Base-by-base conservation (phyloP, 176 grass and related monocot genomes). In the Paspalum notatum region DNA sequence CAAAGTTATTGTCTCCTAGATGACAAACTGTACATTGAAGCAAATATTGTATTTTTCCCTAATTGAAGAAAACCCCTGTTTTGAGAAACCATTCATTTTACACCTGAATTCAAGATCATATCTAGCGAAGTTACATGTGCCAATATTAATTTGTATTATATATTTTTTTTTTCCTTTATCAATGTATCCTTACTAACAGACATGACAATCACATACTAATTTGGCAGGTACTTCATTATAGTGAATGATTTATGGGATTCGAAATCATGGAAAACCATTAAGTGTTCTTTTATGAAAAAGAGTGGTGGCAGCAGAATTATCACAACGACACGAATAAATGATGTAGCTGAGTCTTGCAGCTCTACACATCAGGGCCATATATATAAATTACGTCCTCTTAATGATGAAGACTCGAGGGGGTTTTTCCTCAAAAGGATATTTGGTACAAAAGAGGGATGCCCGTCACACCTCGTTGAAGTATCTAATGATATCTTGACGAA, bases 211-310 rank as follows among this genome's bases (percentile, higher is more conserved):
- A 32, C 32, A 32, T 32, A 32, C 32, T 32, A 32, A 32, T 32
- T 32, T 32, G 1, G 17, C 32, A 32, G 32, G 32, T 32, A 32
- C 32, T 2, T 32, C 32, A 32, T 32, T 32, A 3, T 32, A 32
- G 21, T 74, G 12, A 49, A 74, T 40, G 71, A 74, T 56, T 8
- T 74, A 12, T 74, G 71, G 71, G 10, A 14, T 12, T 20, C 27
- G 8, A 3, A 9, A 41, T 9, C 9, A 21, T 74, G 71, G 50
- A 3, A 57, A 41, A 40, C 9, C 8, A 74, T 57, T 0, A 32
- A 2, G 27, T 14, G 25, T 0, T 32, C 32, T 39, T 64, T 5
- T 11, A 9, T 3, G 1, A 47, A 78, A 7, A 78, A 64, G 50
- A n/a, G 49, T 38, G 1, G 26, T 64, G 59, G 44, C 1, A 21